Evolutionary conservation across 1,284 basidiomycete genomes (phyloP).

Genomic region (Ustilago hordei): DNA sequence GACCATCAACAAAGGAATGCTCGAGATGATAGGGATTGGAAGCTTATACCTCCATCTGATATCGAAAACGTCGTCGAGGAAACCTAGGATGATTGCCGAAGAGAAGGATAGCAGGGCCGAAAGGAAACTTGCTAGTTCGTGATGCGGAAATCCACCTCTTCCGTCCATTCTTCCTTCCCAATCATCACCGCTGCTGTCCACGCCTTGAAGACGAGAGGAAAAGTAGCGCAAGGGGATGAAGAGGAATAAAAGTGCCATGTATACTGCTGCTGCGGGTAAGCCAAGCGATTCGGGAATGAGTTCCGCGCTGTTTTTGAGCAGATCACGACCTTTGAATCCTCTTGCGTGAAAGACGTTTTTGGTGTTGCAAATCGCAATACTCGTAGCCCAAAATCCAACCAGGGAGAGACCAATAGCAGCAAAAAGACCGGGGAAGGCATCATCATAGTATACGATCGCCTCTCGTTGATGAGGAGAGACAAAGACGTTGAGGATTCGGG

Average conservation of each 20-base stretch:
- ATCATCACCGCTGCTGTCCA: conserved; percentile 31
- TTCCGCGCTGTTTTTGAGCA: conserved; percentile 54
- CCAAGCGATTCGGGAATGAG: conserved; percentile 91
- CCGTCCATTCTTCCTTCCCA: conserved; percentile 60
- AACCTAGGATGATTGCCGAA: conserved; percentile 92
- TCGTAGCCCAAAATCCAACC: conserved; percentile 45
- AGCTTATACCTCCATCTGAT: conserved; percentile 98
- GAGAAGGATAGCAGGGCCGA: conserved; percentile 90
- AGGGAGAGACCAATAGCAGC: conserved; percentile 47
- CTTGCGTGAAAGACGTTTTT: conserved; percentile 54
- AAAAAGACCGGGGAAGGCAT: conserved; percentile 48
- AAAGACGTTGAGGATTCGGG: conserved; percentile 6
- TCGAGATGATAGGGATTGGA: conserved; percentile 92
- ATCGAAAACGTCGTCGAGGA: conserved; percentile 97
- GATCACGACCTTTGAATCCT: conserved; percentile 63
- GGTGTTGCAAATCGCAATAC: conserved; percentile 40
- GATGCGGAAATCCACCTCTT: conserved; percentile 81
- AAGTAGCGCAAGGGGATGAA: conserved; percentile 68
- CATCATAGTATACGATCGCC: conserved; percentile 39
- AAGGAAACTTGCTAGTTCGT: conserved; percentile 91
- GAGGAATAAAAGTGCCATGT: conserved; percentile 79
- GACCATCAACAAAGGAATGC: conserved; percentile 92
- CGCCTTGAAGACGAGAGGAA: conserved; percentile 28
- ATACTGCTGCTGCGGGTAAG: conserved; percentile 87
- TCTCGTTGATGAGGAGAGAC: conserved; percentile 1